Conservation (phyloP, 257 asterid species). For the Salvia rosmarinus region DNA sequence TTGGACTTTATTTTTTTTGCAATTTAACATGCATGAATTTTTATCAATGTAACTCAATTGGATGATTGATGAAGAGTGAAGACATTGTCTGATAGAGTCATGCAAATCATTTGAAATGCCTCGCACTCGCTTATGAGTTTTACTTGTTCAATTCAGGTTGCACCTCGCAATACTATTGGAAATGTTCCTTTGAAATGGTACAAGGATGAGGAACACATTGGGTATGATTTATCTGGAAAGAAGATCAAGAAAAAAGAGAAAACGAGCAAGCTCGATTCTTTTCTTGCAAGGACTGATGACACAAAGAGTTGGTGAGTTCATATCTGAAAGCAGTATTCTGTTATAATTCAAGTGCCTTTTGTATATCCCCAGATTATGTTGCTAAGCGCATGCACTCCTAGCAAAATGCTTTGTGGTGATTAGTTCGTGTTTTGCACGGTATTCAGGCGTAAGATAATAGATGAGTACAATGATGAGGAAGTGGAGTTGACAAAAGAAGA, state of each 20-base stretch:
- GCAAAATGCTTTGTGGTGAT: conserved; percentile 31
- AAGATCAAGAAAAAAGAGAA: conserved; percentile 91
- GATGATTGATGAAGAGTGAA: not conserved
- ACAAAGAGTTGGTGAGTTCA: conserved; percentile 72
- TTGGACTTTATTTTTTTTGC: not conserved
- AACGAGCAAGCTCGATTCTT: conserved; percentile 73
- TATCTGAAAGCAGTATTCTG: conserved; percentile 6
- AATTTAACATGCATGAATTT: not conserved
- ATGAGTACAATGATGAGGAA: conserved; percentile 86
- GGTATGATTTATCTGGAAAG: conserved; percentile 85
- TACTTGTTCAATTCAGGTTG: conserved; percentile 55
- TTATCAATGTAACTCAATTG: not conserved
- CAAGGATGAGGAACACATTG: conserved; percentile 92
- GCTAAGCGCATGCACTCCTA: conserved; percentile 1
- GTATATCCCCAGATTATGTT: conserved; percentile 1
- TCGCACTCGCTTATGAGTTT: not conserved
- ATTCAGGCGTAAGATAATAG: conserved; percentile 82
- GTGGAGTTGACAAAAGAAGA: conserved; percentile 87
- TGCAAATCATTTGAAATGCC: not conserved
- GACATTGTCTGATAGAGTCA: not conserved
- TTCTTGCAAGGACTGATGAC: conserved; percentile 81
- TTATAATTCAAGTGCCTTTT: conserved; percentile 3
- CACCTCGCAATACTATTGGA: conserved; percentile 91
- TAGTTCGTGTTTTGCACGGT: conserved; percentile 9
- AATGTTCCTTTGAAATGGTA: conserved; percentile 88